Evolutionary conservation across 2,329 filamentous ascomycete species (phyloP).

Genomic region (Fusarium heterosporum): DNA sequence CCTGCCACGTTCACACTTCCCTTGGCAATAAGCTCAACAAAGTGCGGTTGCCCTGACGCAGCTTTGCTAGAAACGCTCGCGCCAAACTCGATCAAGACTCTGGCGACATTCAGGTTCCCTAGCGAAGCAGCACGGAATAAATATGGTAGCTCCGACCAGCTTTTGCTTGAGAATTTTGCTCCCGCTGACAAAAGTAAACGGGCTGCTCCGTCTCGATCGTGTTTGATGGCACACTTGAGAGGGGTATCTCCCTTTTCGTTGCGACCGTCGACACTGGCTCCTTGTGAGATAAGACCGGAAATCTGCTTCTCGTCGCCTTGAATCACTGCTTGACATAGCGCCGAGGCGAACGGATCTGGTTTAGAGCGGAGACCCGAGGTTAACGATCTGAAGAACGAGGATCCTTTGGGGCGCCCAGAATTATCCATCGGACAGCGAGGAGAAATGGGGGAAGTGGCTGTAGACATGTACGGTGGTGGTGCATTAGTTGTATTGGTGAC

Average conservation of each 20-base stretch:
- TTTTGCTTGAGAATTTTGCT: not conserved
- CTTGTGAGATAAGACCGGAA: not conserved
- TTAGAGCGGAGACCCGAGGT: constrained; percentile 5
- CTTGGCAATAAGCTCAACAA: not conserved
- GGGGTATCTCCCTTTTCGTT: constrained; percentile 17
- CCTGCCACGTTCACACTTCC: not conserved
- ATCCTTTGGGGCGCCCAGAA: not conserved
- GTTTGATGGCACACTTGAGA: not conserved
- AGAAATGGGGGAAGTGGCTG: fast-evolving
- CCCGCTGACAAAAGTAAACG: constrained; percentile 1
- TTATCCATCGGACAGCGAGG: not conserved
- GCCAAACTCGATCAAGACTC: constrained; percentile 1
- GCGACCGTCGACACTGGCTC: constrained; percentile 5
- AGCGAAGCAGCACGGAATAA: not conserved
- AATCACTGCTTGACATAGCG: constrained; percentile 3
- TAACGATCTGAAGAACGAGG: not conserved
- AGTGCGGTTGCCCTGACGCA: not conserved
- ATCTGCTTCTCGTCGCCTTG: constrained; percentile 10
- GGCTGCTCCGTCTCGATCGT: not conserved
- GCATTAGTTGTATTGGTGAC: not conserved
- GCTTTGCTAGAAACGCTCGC: not conserved
- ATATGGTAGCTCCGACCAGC: not conserved
- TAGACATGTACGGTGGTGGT: not conserved
- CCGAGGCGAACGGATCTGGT: constrained; percentile 4
- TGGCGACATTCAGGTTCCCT: not conserved